Evolutionary conservation across 2,329 filamentous ascomycete genomes (phyloP).

Genomic region (Sporothrix globosa): DNA sequence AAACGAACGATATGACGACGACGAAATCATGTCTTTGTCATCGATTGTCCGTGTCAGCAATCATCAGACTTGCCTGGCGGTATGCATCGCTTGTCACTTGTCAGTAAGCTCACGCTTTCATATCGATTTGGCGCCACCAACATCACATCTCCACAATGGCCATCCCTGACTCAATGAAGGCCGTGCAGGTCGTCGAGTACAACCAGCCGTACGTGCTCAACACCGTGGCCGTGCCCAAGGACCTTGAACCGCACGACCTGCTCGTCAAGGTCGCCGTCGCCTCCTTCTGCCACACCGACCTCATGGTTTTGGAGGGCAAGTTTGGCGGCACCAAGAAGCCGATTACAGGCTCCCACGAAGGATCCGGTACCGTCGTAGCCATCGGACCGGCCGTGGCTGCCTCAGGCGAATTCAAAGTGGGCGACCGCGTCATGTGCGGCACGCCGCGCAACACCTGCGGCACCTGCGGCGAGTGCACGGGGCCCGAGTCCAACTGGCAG

Average conservation of each 20-base stretch:
- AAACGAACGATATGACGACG: background rate
- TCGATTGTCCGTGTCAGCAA: background rate
- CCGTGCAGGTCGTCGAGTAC: conserved; percentile 26
- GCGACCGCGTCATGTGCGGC: conserved; percentile 61
- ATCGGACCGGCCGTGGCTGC: conserved; percentile 45
- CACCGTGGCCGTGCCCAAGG: conserved; percentile 47
- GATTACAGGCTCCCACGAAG: conserved; percentile 60
- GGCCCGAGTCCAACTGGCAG: conserved; percentile 53
- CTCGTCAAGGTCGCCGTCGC: conserved; percentile 63
- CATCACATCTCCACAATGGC: background rate
- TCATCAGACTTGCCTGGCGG: too few relatives aligned
- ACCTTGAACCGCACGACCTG: conserved; percentile 56
- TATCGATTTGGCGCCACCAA: background rate
- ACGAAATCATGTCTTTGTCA: background rate
- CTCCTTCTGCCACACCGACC: conserved; percentile 65
- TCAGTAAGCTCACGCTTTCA: background rate
- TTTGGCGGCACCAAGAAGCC: conserved; percentile 50
- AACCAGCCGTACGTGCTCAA: conserved; percentile 19
- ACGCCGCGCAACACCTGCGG: conserved; percentile 58
- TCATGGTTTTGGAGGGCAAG: conserved; percentile 56
- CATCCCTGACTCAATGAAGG: conserved; percentile 20
- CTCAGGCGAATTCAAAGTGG: conserved; percentile 46
- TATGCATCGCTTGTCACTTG: too few relatives aligned
- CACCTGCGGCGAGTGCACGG: conserved; percentile 55
- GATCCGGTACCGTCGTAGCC: conserved; percentile 58